phyloP scores from a whole-genome alignment of 805 yeast genomes.

The Candida taoyuanica region DNA sequence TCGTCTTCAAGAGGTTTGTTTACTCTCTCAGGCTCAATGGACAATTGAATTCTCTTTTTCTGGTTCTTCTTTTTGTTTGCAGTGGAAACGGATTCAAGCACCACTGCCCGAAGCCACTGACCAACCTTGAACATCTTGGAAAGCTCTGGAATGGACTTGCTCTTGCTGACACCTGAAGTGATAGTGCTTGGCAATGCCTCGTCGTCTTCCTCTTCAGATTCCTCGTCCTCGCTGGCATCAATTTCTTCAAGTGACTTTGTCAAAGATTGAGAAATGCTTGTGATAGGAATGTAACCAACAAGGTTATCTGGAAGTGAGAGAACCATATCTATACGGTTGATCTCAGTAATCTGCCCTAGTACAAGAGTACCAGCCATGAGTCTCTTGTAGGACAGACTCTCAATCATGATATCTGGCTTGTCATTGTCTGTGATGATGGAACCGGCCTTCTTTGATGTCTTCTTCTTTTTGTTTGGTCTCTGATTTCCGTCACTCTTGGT shows the following conservation, averaged over 20 bases:
- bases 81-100: conserved; percentile 49
- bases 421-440: conserved; percentile 23
- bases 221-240: conserved; percentile 43
- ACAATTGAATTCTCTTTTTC: conserved; percentile 62
- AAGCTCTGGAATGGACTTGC: conserved; percentile 52
- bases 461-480: conserved; percentile 40
- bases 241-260: conserved; percentile 51
- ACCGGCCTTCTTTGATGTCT: conserved; percentile 29
- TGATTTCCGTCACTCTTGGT: conserved; percentile 13
- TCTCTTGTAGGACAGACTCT: conserved; percentile 56
- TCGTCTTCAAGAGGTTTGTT: conserved; percentile 58
- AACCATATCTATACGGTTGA: conserved; percentile 59
- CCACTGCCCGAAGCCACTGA: conserved; percentile 81
- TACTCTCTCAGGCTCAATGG: conserved; percentile 69
- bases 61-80: conserved; percentile 32
- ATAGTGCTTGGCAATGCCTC: conserved; percentile 23
- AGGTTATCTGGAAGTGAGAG: conserved; percentile 77
- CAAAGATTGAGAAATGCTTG: conserved; percentile 63
- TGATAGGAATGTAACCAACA: conserved; percentile 71
- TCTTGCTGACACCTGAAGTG: conserved; percentile 25
- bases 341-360: conserved; percentile 67
- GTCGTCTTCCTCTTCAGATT: conserved; percentile 32
- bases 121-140: conserved; percentile 58
- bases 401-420: conserved; percentile 43
- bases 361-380: conserved; percentile 68